phyloP scores from a whole-genome alignment of 441 rosid genomes.

The Isatis lusitanica region DNA sequence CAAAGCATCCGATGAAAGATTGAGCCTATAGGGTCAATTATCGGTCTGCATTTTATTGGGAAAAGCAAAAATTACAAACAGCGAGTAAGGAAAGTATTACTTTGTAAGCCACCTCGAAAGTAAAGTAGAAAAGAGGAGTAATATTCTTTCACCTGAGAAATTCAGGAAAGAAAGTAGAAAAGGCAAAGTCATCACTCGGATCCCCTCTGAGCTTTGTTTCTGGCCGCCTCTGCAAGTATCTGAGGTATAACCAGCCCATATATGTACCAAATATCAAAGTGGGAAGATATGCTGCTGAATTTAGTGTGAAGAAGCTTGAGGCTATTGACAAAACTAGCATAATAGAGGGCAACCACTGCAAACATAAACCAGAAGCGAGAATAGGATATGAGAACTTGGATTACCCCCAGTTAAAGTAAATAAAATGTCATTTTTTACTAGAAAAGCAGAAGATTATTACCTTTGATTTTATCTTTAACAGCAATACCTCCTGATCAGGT shows the following conservation, averaged over 20 bases:
- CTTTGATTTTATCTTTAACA: constrained; percentile 85
- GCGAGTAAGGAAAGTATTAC: background rate
- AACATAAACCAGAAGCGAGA: constrained; percentile 20
- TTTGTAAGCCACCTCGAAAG: background rate
- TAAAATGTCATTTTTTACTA: background rate
- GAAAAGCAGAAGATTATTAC: constrained; percentile 36
- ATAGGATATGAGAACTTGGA: constrained; percentile 23
- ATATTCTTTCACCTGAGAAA: constrained; percentile 56
- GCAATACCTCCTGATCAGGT: constrained; percentile 85
- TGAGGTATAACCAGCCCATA: constrained; percentile 88
- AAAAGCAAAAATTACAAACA: constrained; percentile 19
- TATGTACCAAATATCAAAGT: constrained; percentile 87
- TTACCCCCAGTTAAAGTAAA: background rate
- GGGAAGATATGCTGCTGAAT: constrained; percentile 80
- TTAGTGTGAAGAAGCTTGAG: constrained; percentile 71
- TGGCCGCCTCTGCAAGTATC: constrained; percentile 82
- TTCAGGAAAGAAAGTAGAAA: constrained; percentile 93
- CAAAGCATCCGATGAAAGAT: constrained; percentile 81
- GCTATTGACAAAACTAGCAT: constrained; percentile 62
- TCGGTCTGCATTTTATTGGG: constrained; percentile 48
- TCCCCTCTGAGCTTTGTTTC: constrained; percentile 92
- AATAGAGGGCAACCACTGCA: constrained; percentile 95
- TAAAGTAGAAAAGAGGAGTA: background rate
- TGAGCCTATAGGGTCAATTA: constrained; percentile 75
- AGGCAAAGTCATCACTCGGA: constrained; percentile 89